Base-by-base conservation (phyloP, 1,284 basidiomycete species). In the Laetiporus sulphureus region DNA sequence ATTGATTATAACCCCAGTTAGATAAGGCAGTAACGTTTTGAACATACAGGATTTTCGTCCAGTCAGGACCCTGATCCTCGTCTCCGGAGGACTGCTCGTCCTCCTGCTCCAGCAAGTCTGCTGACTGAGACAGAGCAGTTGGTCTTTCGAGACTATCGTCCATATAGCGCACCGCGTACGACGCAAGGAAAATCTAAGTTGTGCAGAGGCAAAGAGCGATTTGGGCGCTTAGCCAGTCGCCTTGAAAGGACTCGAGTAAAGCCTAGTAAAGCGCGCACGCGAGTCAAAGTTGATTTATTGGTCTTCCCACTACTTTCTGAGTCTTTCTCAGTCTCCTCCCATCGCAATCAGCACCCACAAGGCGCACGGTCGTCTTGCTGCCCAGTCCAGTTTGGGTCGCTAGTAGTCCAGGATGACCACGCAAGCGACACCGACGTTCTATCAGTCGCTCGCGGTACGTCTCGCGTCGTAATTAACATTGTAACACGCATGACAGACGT, bases 21-120 rank as follows among this genome's bases (percentile, higher is more conserved):
- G 66, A 62, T 24, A 16, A 12, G 43, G 11, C 34, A 22, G n/a
- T 21, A 22, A 13, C 7, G 21, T 18, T 23, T 27, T 13, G 21
- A 25, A 54, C 62, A 37, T 45, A 69, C 62, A 74, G 69, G 15
- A 82, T 63, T 49, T 70, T 77, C 6, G 73, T 71, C 79, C 78
- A 81, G 47, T 82, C 77, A 5, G 71, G 67, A 11, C 69, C 67
- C 21, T 71, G 71, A 41, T 79, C 79, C 45, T 79, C 79, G 20
- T 76, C 77, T 18, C 63, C 75, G 0, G 73, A 76, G 13, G 62
- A 64, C 34, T 66, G 61, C 29, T 71, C 71, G 32, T 73, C 72
- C 2, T 73, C 73, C 25, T 68, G 70, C 5, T 44, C 46, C 15
- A 44, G 41, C 12, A 41, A 30, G 12, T 46, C 34, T n/a, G 38